These are phyloP conservation scores for Xylaria hypoxylon DNA, from an alignment of 2,329 filamentous ascomycete genomes.

Conservation along the genomic window DNA sequence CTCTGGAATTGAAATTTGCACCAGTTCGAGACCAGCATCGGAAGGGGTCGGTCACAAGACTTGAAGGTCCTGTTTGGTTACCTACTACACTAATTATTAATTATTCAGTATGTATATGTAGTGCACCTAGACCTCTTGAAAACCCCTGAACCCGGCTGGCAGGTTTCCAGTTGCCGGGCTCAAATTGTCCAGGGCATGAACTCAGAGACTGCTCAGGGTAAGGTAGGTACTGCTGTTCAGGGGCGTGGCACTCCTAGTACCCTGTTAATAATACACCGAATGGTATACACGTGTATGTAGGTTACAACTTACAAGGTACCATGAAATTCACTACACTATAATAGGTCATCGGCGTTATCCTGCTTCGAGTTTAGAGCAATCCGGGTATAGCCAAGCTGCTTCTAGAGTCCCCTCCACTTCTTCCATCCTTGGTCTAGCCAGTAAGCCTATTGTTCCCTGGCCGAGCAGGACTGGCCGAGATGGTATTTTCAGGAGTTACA, in stretches of 20 bases:
- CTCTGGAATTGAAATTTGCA: constrained; percentile 2
- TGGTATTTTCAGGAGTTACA: constrained; percentile 33
- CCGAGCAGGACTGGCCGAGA: constrained; percentile 17
- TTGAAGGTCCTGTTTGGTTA: constrained; percentile 20
- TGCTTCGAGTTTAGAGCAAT: constrained; percentile 33
- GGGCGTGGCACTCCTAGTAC: constrained; percentile 7
- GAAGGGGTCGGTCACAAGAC: constrained; percentile 29
- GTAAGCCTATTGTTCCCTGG: constrained; percentile 19
- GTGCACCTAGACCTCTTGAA: too few species aligned
- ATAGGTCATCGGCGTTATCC: constrained; percentile 22
- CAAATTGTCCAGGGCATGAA: constrained; percentile 9
- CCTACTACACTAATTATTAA: too few species aligned
- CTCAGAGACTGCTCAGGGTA: not conserved
- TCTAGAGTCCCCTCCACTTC: constrained; percentile 22
- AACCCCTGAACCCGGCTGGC: constrained; percentile 35
- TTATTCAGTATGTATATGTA: too few species aligned
- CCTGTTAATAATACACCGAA: constrained; percentile 17
- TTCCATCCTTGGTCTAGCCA: constrained; percentile 34
- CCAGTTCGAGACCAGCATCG: not conserved
- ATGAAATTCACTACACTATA: not conserved
- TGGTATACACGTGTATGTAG: too few species aligned
- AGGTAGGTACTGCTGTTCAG: constrained; percentile 1
- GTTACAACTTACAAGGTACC: too few species aligned
- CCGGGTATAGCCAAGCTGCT: constrained; percentile 25
- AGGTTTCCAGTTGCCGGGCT: constrained; percentile 29